These are phyloP conservation scores for Leishmania mexicana DNA, from an alignment of 208 protist genomes.

Conservation along the genomic window DNA sequence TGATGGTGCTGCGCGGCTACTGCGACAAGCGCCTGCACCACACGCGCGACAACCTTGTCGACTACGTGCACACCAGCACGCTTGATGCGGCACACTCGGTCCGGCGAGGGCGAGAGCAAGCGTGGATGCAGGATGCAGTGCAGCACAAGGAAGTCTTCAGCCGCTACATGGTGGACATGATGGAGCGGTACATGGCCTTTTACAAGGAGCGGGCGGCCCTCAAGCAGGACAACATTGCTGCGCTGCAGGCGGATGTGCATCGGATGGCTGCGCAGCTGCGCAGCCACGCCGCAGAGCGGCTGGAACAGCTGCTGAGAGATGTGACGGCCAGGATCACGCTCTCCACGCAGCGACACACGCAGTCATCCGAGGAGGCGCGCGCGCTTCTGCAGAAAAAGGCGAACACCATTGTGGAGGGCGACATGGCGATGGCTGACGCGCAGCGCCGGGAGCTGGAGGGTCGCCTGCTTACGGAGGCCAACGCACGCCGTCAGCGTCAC, in stretches of 20 bases:
- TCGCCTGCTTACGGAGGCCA: conserved; percentile 40
- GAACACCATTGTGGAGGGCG: conserved; percentile 35
- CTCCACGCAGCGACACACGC: conserved; percentile 17
- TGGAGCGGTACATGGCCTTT: conserved; percentile 48
- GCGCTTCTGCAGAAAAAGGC: conserved; percentile 32
- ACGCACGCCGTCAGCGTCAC: conserved; percentile 47
- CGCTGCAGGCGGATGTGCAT: conserved; percentile 36
- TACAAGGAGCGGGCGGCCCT: conserved; percentile 41
- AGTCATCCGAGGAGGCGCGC: conserved; percentile 23
- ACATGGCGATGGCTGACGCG: conserved; percentile 32
- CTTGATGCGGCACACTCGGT: conserved; percentile 45
- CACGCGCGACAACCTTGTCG: conserved; percentile 49
- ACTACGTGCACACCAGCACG: conserved; percentile 58
- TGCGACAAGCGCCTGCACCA: conserved; percentile 37
- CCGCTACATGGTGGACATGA: conserved; percentile 43
- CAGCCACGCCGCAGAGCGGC: conserved; percentile 14
- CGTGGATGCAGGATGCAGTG: conserved; percentile 49
- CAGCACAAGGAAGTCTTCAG: conserved; percentile 41
- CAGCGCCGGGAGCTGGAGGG: conserved; percentile 45
- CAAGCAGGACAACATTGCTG: conserved; percentile 37
- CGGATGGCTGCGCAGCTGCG: conserved; percentile 27
- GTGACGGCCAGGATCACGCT: conserved; percentile 31
- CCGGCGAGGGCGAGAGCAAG: conserved; percentile 35
- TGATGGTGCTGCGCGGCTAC: conserved; percentile 44
- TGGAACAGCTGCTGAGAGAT: conserved; percentile 33